Percentiles rank a stretch among this genome's conserved stretches.
Conservation (phyloP, 192 early-diverging fungal species). For the Oehlia diaphana region DNA sequence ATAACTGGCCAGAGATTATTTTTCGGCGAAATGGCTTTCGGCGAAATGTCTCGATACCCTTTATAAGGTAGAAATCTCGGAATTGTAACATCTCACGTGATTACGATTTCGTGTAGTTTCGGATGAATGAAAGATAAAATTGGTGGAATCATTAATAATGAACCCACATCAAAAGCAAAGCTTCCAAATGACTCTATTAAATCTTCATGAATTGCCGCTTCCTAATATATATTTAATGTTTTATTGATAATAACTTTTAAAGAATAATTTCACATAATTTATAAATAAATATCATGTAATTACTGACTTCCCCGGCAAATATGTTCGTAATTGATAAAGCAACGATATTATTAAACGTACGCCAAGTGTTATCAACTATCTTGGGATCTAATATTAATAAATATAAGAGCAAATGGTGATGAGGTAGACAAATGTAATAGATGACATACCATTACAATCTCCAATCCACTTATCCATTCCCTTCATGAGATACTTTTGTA, state of each 20-base stretch:
- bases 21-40: too few relatives aligned
- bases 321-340: background rate
- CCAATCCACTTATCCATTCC: background rate
- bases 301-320: background rate
- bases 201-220: background rate
- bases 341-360: background rate
- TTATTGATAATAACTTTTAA: background rate
- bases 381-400: constrained; percentile 13
- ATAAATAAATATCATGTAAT: background rate
- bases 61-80: too few relatives aligned
- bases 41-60: too few relatives aligned
- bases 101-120: background rate
- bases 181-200: background rate
- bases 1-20: too few relatives aligned
- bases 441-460: background rate
- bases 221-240: background rate
- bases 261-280: background rate
- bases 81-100: background rate
- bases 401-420: background rate
- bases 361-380: background rate
- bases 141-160: background rate
- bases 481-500: background rate
- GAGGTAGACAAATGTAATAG: background rate
- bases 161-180: background rate
- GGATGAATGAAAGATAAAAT: background rate